Percentiles rank a stretch among this genome's conserved stretches.
Conservation (phyloP, 495 filamentous ascomycete genomes). For the Sabuloglossum arenarium region DNA sequence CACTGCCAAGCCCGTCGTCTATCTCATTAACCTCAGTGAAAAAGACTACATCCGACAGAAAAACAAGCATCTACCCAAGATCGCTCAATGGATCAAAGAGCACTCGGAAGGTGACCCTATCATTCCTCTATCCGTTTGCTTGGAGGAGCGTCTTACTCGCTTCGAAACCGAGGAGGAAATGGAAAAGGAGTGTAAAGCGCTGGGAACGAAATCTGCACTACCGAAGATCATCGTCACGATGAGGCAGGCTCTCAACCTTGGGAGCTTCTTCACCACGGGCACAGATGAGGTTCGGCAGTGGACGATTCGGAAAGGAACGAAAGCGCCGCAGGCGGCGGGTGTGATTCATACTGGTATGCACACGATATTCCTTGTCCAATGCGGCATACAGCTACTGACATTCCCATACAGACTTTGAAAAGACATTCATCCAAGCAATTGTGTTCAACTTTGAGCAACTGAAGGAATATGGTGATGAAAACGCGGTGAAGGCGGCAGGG, state of each 20-base stretch:
- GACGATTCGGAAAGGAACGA: conserved; percentile 91
- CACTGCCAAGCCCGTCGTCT: conserved; percentile 92
- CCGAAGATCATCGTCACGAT: conserved; percentile 91
- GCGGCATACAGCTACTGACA: neutral
- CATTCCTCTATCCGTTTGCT: conserved; percentile 76
- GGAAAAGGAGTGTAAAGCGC: conserved; percentile 72
- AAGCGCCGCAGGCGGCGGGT: conserved; percentile 91
- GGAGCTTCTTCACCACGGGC: conserved; percentile 94
- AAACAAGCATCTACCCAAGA: conserved; percentile 93
- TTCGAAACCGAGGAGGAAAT: conserved; percentile 58
- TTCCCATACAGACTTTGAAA: conserved; percentile 61
- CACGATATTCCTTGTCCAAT: neutral
- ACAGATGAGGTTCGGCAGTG: conserved; percentile 95
- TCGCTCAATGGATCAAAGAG: conserved; percentile 84
- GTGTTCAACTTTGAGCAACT: conserved; percentile 69
- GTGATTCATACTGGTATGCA: conserved; percentile 62
- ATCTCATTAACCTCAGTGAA: conserved; percentile 91
- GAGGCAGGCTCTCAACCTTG: conserved; percentile 74
- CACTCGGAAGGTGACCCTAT: conserved; percentile 73
- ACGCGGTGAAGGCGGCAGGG: conserved; percentile 71
- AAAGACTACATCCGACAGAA: conserved; percentile 96
- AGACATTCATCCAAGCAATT: conserved; percentile 96
- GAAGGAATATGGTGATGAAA: conserved; percentile 75
- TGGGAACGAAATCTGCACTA: conserved; percentile 70
- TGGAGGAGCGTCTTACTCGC: conserved; percentile 76